Evolutionary conservation across 495 filamentous ascomycete genomes (phyloP), one percentile per base, ranked within the genome.

Genomic region (Parmelia sp.): DNA sequence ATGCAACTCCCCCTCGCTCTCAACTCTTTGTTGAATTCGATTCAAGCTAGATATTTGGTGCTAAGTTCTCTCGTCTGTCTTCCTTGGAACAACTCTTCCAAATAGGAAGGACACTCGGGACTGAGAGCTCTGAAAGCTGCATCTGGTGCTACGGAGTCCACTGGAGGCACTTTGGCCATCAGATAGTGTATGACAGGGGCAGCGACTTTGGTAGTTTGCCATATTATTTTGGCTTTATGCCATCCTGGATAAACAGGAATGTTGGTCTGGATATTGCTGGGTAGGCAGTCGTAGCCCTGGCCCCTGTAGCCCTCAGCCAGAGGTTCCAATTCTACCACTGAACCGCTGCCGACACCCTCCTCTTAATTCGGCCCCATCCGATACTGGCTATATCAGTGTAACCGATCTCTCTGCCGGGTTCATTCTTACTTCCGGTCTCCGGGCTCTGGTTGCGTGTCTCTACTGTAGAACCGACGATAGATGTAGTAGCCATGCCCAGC

Each of bases 401-500:
- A 63, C 44, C 72, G 71, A 51, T 74, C 71, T 53, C 73, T 70
- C 31, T 76, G 19, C 35, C 39, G n/a, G 21, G 58, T 19, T 4
- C 61, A 35, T 29, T 45, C 59, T 75, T 51, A 77, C 68, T 25
- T 49, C 60, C 31, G 19, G 15, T 74, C 69, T 36, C 71, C 68
- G 27, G 5, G 58, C 49, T 68, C 67, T 45, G 73, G 35, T 36
- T 79, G 67, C 42, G 64, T 64, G 36, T 71, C 67, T 55, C 73
- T 70, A 33, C 74, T 69, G 49, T 78, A 25, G 57, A 29, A 1
- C 27, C 39, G 23, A 60, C 58, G 55, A 63, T 49, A 40, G 66
- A 77, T 36, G 78, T 71, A 10, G 71, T 63, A 17, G 72, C 72
- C 27, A 67, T 65, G 53, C 77, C 76, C 17, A 74, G 72, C 35